Base-by-base conservation (phyloP, 306 rosid genomes). In the Rubus parviflorus region DNA sequence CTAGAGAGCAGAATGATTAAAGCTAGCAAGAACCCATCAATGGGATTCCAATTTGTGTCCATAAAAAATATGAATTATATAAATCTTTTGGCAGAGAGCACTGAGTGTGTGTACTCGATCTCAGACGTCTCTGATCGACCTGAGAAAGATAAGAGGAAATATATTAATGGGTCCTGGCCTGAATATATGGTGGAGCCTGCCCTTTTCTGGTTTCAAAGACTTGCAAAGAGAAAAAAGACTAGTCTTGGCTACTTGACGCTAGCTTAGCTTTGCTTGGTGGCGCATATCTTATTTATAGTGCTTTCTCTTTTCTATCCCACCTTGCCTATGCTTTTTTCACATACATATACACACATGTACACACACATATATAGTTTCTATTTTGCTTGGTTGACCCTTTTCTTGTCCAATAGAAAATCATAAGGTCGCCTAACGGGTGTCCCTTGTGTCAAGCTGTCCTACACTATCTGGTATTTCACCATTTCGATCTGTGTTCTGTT, bases 1-100 rank as follows among this genome's bases (percentile, higher is more conserved):
- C 64, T 70, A 65, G 51, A 15, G 72, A 79, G 78, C 53, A 20
- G 87, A 87, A 90, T 90, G 89, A 86, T 87, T 90, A 90, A 89
- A 90, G 90, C 48, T 17, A 40, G 23, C 70, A 16, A 67, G 87
- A 87, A 85, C 83, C 91, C 90, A 89, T 92, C 91, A 87, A 90
- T 89, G 89, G 81, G 85, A 92, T 87, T 90, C 92, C 91, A 83
- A 92, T 87, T 88, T 86, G 46, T 85, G 89, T 89, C 96, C 88
- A 84, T 77, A 8, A 38, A 3, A 72, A 6, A 49, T 4, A 2
- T 71, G 51, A 70, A n/a, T 43, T 4, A 69, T 42, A 14, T 62
- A 62, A 11, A 62, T 75, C 87, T 81, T 90, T 87, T 88, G 73
- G 77, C 46, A 84, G 88, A 88, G 97, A 76, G 84, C 84, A 72